A percentile compares a stretch with the other conserved stretches of the same genome.
Conservation (phyloP, 2,329 filamentous ascomycete genomes). For the Fusarium concolor region DNA sequence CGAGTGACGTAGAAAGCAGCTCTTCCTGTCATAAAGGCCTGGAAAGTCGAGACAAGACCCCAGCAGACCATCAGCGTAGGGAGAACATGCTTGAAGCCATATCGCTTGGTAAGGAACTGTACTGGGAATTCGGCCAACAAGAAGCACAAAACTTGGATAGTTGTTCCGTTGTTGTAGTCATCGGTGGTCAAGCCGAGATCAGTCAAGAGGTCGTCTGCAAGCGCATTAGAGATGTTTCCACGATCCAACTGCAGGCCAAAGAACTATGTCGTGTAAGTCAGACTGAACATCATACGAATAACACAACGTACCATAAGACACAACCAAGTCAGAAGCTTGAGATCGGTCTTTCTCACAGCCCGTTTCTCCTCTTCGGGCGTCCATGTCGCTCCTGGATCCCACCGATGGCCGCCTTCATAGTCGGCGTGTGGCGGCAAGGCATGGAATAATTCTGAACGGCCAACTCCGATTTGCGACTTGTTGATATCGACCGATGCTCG, state of each 20-base stretch:
- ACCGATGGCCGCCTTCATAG: slow-evolving; percentile 58
- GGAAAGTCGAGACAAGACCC: slow-evolving; percentile 60
- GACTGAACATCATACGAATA: background rate
- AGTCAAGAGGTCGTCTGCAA: slow-evolving; percentile 70
- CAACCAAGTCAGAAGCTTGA: slow-evolving; percentile 55
- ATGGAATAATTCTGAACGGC: slow-evolving; percentile 53
- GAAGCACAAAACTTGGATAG: slow-evolving; percentile 66
- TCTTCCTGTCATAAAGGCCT: slow-evolving; percentile 63
- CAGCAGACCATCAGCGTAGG: slow-evolving; percentile 65
- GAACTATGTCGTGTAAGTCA: slow-evolving; percentile 55
- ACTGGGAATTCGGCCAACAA: slow-evolving; percentile 68
- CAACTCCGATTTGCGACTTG: slow-evolving; percentile 49
- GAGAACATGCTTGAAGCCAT: slow-evolving; percentile 67
- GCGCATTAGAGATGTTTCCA: slow-evolving; percentile 71
- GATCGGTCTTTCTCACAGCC: slow-evolving; percentile 65
- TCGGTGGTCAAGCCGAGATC: slow-evolving; percentile 62
- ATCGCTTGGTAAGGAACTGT: slow-evolving; percentile 67
- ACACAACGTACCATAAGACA: slow-evolving; percentile 54
- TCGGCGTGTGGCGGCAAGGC: slow-evolving; percentile 46
- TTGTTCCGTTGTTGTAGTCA: slow-evolving; percentile 69
- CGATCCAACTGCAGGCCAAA: slow-evolving; percentile 73
- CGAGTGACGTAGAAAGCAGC: slow-evolving; percentile 63
- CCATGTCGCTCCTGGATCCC: slow-evolving; percentile 60
- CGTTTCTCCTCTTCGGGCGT: slow-evolving; percentile 66
- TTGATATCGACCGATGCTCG: slow-evolving; percentile 43